Base-by-base conservation (phyloP, 257 asterid species). In the Nicotiana tomentosiformis region DNA sequence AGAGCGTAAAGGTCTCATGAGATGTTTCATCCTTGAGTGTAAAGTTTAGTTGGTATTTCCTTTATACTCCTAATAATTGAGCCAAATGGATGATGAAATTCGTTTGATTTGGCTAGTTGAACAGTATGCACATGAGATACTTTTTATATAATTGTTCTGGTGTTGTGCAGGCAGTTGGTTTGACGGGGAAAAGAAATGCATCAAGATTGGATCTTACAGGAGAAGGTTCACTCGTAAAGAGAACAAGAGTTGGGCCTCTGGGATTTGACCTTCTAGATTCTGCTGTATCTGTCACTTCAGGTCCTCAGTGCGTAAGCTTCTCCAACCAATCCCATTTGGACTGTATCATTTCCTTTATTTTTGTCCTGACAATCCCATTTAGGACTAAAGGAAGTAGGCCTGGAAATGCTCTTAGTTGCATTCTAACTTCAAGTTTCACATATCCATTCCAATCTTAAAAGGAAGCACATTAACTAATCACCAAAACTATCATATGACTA, bases 221-320 rank as follows among this genome's bases (percentile, higher is more conserved):
- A 82, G 89, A 87, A 20, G 87, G 86, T 69, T 85, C 97, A 55
- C 88, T 77, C 82, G 82, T 90, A 81, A 88, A 90, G 89, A 96
- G 91, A 89, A 86, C 99, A 29, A 90, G 91, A 86, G 98, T 96
- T 81, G 99, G 99, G 61, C 99, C 98, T 30, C 84, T 94, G 53
- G 99, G 97, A 58, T 93, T 94, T 83, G 93, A 93, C 85, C 85
- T 96, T 85, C 92, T 96, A 9, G 99, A 96, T 88, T 96, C 99
- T 81, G 99, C 99, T 49, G 79, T 96, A 81, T 90, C 96, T 18
- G 89, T 96, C 84, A 86, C 92, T 33, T 90, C 94, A 82, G 92
- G 97, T 82, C 89, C 91, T 77, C 97, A 92, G 99, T 96, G 97
- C 92, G 99, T 96, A 90, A 91, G 97, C 98, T 93, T 92, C 95